Evolutionary conservation across 2,329 filamentous ascomycete species (phyloP), one percentile per base, ranked within the genome.

Genomic region (Cytospora schulzeri): DNA sequence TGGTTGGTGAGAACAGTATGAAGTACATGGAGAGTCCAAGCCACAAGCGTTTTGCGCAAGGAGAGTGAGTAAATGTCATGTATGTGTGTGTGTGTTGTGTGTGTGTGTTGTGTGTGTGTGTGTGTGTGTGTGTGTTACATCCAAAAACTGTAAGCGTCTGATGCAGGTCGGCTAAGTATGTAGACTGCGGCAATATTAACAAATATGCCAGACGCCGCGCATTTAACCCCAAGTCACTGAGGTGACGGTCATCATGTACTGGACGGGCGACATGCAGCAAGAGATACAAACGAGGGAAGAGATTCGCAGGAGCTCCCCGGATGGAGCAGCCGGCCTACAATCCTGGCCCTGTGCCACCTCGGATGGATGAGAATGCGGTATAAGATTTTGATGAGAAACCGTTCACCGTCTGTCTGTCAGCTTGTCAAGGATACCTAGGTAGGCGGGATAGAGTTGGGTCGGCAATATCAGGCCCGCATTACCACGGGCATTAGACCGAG

Each of bases 231-330:
- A 48, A 35, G 45, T 48, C 59, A 55, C 29, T 41, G 1, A 8
- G 38, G 9, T 5, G 15, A 9, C 4, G 33, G 50, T 54, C 58
- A 41, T 54, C 58, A 60, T 54, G 58, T 60, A 54, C 58, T 50
- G 58, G 48, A 28, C 52, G 11, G 51, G 50, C 29, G 17, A 54
- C 58, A 60, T 45, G 58, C 58, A 53, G 50, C 58, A 60, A 51
- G 2, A 33, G n/a, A 54, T 45, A 51, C 50, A 60, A 24, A 51
- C 58, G 50, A 60, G 53, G 58, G 50, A 61, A 61, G 51, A 41
- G 38, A 41, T 52, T 45, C 54, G 58, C 33, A 45, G 57, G 57
- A 52, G 51, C 57, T 48, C 57, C 41, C 35, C 50, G 24, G 33
- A 45, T 45, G 31, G 19, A 35, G 41, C 33, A 52, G 35, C 58